These are phyloP conservation scores for Oryza punctata DNA, from an alignment of 176 grass and related monocot genomes.

Conservation along the genomic window DNA sequence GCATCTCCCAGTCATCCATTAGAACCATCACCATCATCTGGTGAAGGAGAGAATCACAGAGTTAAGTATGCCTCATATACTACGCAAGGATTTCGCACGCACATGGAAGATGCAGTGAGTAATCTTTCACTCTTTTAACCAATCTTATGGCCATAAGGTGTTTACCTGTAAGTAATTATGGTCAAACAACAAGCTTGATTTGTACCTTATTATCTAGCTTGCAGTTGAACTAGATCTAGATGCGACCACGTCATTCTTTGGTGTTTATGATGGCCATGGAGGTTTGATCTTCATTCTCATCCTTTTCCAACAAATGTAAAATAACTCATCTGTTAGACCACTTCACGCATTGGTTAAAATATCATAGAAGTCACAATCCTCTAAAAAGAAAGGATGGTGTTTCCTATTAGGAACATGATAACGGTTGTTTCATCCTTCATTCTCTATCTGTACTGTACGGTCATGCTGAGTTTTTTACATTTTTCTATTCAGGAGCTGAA, in stretches of 20 bases:
- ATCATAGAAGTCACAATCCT: not conserved
- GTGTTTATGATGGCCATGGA: conserved; percentile 43
- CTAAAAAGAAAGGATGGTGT: too few species aligned
- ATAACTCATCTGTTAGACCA: not conserved
- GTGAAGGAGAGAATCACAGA: conserved; percentile 37
- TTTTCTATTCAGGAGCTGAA: conserved; percentile 27
- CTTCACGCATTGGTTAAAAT: not conserved
- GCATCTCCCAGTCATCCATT: not conserved
- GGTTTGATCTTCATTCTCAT: conserved; percentile 17
- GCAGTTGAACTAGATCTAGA: conserved; percentile 36
- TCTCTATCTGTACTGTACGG: not conserved
- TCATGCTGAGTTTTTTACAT: not conserved
- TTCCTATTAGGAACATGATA: not conserved
- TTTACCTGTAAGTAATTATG: not conserved
- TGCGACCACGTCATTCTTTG: conserved; percentile 36
- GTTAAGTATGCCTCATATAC: conserved; percentile 32
- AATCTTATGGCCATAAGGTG: not conserved
- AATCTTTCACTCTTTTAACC: not conserved
- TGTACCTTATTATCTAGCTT: conserved; percentile 1
- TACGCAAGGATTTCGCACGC: not conserved
- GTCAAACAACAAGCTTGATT: conserved; percentile 22
- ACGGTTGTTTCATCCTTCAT: not conserved
- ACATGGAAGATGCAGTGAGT: conserved; percentile 44
- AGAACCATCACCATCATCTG: too few species aligned
- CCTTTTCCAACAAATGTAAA: not conserved